Conservation (phyloP, 192 early-diverging fungal genomes). For the Lunasporangiospora selenospora region DNA sequence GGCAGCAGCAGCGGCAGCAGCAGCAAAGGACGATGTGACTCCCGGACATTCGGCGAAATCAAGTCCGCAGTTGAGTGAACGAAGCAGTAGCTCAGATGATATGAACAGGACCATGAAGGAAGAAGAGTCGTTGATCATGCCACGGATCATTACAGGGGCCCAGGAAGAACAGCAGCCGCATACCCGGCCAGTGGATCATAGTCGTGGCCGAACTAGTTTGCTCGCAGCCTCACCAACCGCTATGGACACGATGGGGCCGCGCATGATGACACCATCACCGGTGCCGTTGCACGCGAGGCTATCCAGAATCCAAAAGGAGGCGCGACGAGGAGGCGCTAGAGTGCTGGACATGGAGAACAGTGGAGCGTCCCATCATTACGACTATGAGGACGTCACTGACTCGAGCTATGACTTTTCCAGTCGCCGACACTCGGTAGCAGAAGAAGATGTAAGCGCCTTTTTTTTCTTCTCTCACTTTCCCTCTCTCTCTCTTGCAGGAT, state of each 20-base stretch:
- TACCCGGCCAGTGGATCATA: not conserved
- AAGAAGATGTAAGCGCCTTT: constrained; percentile 32
- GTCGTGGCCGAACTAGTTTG: not conserved
- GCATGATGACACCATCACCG: constrained; percentile 42
- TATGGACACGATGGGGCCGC: constrained; percentile 12
- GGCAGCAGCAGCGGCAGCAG: too few relatives aligned
- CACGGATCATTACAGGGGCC: constrained; percentile 16
- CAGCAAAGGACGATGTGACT: too few relatives aligned
- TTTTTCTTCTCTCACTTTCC: not conserved
- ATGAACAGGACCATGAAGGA: constrained; percentile 19
- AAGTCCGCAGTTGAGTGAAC: not conserved
- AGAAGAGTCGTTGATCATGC: constrained; percentile 42
- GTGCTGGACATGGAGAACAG: constrained; percentile 39
- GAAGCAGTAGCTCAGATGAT: not conserved
- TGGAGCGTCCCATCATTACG: constrained; percentile 40
- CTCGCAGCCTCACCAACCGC: constrained; percentile 20
- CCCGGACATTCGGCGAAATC: too few relatives aligned
- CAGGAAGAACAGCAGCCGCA: not conserved
- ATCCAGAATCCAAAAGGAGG: constrained; percentile 37
- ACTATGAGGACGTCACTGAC: constrained; percentile 43
- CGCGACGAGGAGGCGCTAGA: constrained; percentile 20
- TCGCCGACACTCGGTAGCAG: constrained; percentile 41
- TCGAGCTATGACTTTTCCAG: constrained; percentile 45
- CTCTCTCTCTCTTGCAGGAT: not conserved
- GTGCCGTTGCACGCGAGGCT: constrained; percentile 40